These are phyloP conservation scores for Penicillium nucicola DNA, from an alignment of 495 filamentous ascomycete genomes.

Conservation along the genomic window DNA sequence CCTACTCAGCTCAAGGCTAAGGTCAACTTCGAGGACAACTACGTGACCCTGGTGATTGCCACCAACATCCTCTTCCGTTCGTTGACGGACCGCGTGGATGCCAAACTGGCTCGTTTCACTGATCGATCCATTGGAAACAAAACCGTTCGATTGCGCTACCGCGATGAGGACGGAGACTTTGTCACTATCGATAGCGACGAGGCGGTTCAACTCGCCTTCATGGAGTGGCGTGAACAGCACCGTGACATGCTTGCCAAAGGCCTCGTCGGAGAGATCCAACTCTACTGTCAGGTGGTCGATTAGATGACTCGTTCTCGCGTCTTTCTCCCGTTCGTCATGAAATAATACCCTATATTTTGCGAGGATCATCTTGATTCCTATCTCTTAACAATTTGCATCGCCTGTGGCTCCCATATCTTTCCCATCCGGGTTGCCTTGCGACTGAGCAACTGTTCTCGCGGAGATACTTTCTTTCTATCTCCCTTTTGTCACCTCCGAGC, in stretches of 20 bases:
- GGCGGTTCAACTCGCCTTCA: constrained; percentile 89
- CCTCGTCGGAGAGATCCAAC: constrained; percentile 79
- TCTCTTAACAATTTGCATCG: constrained; percentile 13
- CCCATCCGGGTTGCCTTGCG: constrained; percentile 33
- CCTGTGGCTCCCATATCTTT: constrained; percentile 9
- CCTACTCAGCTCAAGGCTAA: constrained; percentile 84
- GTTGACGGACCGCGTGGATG: constrained; percentile 93
- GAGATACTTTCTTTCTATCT: constrained; percentile 13
- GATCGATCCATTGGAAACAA: constrained; percentile 74
- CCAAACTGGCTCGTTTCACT: constrained; percentile 81
- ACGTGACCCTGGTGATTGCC: constrained; percentile 87
- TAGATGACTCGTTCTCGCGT: constrained; percentile 10
- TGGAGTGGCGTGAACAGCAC: constrained; percentile 82
- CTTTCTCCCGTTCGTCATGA: constrained; percentile 4
- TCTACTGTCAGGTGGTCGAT: constrained; percentile 60
- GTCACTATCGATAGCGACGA: constrained; percentile 93
- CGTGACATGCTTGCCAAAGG: constrained; percentile 59
- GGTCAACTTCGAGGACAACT: constrained; percentile 78
- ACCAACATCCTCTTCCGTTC: constrained; percentile 92
- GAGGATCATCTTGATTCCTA: not conserved
- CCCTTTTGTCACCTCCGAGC: constrained; percentile 7
- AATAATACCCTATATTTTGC: constrained; percentile 5
- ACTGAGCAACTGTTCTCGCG: constrained; percentile 20
- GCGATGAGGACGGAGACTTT: constrained; percentile 88
- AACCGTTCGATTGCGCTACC: constrained; percentile 78